Conservation (phyloP, 2,329 filamentous ascomycete species). For the Cladobotryum mycophilum region DNA sequence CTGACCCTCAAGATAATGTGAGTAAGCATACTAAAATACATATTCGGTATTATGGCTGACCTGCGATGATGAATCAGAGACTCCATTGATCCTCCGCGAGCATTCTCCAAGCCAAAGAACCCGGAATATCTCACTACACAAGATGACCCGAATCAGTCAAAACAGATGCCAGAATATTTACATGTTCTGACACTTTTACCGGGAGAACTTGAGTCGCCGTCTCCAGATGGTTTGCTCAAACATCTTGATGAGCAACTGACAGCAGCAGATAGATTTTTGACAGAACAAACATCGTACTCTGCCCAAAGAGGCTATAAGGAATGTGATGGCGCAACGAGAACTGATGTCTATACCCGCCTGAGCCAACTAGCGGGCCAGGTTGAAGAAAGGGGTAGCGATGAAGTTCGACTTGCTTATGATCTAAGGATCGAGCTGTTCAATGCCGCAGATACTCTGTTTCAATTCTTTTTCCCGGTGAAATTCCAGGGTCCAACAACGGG, state of each 20-base stretch:
- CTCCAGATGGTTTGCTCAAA: background rate
- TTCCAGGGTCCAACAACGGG: constrained; percentile 31
- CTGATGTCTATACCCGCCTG: constrained; percentile 20
- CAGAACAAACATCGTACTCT: constrained; percentile 19
- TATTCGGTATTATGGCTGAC: no score
- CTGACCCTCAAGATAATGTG: constrained; percentile 17
- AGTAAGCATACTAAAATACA: background rate
- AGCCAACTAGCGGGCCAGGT: constrained; percentile 16
- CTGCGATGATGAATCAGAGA: background rate
- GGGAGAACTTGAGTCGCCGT: constrained; percentile 1
- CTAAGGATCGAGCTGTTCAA: constrained; percentile 35
- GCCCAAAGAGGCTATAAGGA: constrained; percentile 24
- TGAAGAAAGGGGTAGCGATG: constrained; percentile 19
- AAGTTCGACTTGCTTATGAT: constrained; percentile 23
- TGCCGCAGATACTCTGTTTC: constrained; percentile 32
- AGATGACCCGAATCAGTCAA: background rate
- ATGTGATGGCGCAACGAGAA: constrained; percentile 18
- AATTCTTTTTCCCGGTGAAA: constrained; percentile 35
- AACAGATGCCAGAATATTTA: constrained; percentile 6
- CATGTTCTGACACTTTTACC: constrained; percentile 19
- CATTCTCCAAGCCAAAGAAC: constrained; percentile 2
- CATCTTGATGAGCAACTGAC: constrained; percentile 14
- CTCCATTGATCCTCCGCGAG: constrained; percentile 1
- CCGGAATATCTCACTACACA: background rate
- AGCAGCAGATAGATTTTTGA: constrained; percentile 22